phyloP scores from a whole-genome alignment of 257 asterid genomes.

The Solanum paucissectum region DNA sequence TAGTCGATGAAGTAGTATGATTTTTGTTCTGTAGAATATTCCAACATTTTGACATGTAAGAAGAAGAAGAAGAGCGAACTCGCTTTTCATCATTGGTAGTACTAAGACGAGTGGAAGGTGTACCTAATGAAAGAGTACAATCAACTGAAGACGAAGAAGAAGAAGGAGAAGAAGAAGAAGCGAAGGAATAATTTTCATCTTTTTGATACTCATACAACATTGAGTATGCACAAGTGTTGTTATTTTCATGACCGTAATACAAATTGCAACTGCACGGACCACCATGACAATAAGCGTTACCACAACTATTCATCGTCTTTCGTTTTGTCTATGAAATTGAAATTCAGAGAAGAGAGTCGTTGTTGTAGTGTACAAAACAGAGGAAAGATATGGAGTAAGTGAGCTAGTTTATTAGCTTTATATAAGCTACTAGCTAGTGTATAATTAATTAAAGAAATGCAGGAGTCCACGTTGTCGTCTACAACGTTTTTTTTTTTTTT shows the following conservation, averaged over 20 bases:
- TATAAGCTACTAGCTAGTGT: constrained; percentile 10
- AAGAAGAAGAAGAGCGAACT: constrained; percentile 32
- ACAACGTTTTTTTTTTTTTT: neutral
- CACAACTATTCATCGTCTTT: constrained; percentile 39
- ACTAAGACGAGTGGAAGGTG: constrained; percentile 70
- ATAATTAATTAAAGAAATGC: constrained; percentile 14
- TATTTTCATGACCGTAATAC: constrained; percentile 25
- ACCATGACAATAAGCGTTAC: constrained; percentile 8
- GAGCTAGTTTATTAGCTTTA: constrained; percentile 24
- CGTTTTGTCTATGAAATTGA: neutral
- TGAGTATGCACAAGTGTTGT: constrained; percentile 38
- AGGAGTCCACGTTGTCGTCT: constrained; percentile 36
- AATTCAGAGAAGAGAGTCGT: neutral
- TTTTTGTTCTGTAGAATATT: neutral
- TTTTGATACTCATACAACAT: constrained; percentile 30
- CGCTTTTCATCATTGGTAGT: neutral
- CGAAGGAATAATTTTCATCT: constrained; percentile 14
- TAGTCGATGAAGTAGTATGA: neutral
- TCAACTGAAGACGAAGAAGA: constrained; percentile 48
- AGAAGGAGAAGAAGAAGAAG: neutral
- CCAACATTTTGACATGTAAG: constrained; percentile 6
- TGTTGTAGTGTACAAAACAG: constrained; percentile 5
- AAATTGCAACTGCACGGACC: constrained; percentile 27
- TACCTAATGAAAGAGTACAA: constrained; percentile 79
- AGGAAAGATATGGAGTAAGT: neutral